Conservation (phyloP, 192 early-diverging fungal species). For the Linnemannia hyalina region DNA sequence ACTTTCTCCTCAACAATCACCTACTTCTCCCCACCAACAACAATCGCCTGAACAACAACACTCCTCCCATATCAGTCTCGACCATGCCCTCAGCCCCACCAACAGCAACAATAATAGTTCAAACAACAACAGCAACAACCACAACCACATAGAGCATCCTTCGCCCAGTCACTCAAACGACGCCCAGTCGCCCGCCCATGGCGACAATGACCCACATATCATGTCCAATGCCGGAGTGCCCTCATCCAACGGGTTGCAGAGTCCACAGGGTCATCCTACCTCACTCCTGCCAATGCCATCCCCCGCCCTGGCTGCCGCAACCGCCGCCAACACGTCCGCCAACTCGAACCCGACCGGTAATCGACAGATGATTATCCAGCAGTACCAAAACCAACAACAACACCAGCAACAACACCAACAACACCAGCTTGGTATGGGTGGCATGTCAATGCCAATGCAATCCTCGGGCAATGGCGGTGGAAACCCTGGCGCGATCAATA, state of each 20-base stretch:
- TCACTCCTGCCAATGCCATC: constrained; percentile 52
- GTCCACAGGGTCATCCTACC: constrained; percentile 28
- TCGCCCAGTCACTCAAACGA: constrained; percentile 41
- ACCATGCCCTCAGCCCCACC: constrained; percentile 16
- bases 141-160: constrained; percentile 22
- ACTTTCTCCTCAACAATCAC: constrained; percentile 32
- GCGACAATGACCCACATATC: constrained; percentile 31
- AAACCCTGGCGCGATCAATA: constrained; percentile 40
- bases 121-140: constrained; percentile 7
- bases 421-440: constrained; percentile 21
- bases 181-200: constrained; percentile 41
- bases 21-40: constrained; percentile 27
- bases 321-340: constrained; percentile 47
- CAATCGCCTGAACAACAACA: constrained; percentile 49
- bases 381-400: constrained; percentile 43
- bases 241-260: constrained; percentile 22
- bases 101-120: constrained; percentile 10
- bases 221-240: constrained; percentile 9
- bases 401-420: constrained; percentile 23
- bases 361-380: constrained; percentile 46
- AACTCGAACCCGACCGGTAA: constrained; percentile 39
- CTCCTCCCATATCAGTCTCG: constrained; percentile 12
- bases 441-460: constrained; percentile 37
- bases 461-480: background rate
- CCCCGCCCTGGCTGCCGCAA: constrained; percentile 46